Percentiles rank a stretch among this genome's conserved stretches.
Conservation (phyloP, 164 flowering plant species). For the Liquidambar formosana region DNA sequence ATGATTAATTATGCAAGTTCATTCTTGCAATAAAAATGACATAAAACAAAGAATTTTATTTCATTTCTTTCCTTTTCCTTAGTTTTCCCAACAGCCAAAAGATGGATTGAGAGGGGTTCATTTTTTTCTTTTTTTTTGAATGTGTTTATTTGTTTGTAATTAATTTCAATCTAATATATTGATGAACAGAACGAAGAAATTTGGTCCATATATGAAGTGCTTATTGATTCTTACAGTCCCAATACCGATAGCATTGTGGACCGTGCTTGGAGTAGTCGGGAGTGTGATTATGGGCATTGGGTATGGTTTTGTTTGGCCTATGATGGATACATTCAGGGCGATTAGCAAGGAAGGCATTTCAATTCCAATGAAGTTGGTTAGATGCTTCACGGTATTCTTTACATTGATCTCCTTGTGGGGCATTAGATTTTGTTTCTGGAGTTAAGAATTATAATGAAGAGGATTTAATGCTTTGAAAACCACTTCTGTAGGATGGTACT, state of each 20-base stretch:
- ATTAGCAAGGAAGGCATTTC: constrained; percentile 17
- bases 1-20: no score
- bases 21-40: no score
- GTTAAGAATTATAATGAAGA: background rate
- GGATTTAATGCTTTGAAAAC: background rate
- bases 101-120: no score
- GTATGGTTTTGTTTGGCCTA: constrained; percentile 19
- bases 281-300: constrained; percentile 19
- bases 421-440: background rate
- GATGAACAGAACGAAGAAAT: constrained; percentile 12
- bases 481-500: constrained; percentile 20
- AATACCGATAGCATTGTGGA: constrained; percentile 10
- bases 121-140: no score
- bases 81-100: background rate
- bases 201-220: constrained; percentile 17
- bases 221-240: constrained; percentile 12
- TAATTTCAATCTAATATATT: background rate
- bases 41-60: no score
- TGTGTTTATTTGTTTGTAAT: background rate
- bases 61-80: background rate
- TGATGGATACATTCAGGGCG: constrained; percentile 24
- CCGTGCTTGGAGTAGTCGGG: constrained; percentile 7
- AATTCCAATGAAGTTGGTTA: constrained; percentile 5
- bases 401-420: background rate
- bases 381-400: constrained; percentile 19